Percentiles rank a stretch among this genome's conserved stretches.
Evolutionary conservation across 2,329 filamentous ascomycete genomes (phyloP).

Genomic region (Reticulascus tulasneorum): DNA sequence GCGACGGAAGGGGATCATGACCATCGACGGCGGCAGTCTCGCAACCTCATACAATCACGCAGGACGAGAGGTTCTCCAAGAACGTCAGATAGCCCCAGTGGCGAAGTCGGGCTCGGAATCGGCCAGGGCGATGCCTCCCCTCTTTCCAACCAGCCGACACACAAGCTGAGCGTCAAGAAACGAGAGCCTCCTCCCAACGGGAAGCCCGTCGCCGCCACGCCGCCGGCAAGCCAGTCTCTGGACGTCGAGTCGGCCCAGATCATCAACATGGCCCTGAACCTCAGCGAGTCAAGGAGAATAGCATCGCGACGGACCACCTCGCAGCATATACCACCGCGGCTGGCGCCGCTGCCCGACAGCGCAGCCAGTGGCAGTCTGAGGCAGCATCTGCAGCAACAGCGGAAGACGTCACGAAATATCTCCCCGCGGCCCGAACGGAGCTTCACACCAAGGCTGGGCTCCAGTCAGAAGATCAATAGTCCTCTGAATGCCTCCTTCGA

Average conservation of each 20-base stretch:
- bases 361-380: slow-evolving; percentile 56
- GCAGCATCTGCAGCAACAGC: slow-evolving; percentile 69
- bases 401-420: slow-evolving; percentile 56
- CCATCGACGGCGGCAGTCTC: slow-evolving; percentile 22
- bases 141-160: slow-evolving; percentile 1
- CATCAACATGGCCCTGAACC: slow-evolving; percentile 83
- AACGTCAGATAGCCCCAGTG: slow-evolving; percentile 9
- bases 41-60: slow-evolving; percentile 12
- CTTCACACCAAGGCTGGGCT: slow-evolving; percentile 34
- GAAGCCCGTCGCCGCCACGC: slow-evolving; percentile 14
- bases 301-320: slow-evolving; percentile 55
- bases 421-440: slow-evolving; percentile 53
- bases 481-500: slow-evolving; percentile 48
- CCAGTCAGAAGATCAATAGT: slow-evolving; percentile 36
- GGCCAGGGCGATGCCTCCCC: slow-evolving; percentile 6
- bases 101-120: slow-evolving; percentile 5
- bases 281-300: slow-evolving; percentile 75
- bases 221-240: slow-evolving; percentile 29
- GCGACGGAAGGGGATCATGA: slow-evolving; percentile 26
- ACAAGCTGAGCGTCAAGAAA: slow-evolving; percentile 10
- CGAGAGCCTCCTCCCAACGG: slow-evolving; percentile 16
- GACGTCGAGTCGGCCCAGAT: slow-evolving; percentile 83
- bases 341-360: slow-evolving; percentile 49
- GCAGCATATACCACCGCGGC: slow-evolving; percentile 46
- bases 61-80: slow-evolving; percentile 7